phyloP scores from a whole-genome alignment of 805 yeast species.

The Helenozyma rhizophorensis region DNA sequence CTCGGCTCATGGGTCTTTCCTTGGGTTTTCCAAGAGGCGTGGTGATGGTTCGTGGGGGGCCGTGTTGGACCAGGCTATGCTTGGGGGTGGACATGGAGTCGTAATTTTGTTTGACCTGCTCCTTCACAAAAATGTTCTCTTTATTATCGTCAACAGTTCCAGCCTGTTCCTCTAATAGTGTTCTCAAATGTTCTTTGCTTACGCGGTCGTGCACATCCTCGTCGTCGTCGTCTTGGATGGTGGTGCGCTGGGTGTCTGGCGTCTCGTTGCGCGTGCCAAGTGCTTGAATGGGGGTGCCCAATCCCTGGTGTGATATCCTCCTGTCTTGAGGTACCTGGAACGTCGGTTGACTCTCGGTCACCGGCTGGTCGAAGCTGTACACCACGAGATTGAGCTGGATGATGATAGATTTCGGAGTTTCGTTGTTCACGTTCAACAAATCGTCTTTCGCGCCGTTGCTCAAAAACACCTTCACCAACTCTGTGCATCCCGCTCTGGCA shows the following conservation, averaged over 20 bases:
- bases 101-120: conserved; percentile 19
- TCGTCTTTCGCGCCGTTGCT: conserved; percentile 79
- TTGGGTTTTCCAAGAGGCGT: too few relatives aligned
- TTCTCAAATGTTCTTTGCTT: conserved; percentile 30
- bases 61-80: conserved; percentile 8
- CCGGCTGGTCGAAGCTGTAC: conserved; percentile 10
- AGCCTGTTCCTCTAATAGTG: conserved; percentile 20
- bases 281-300: conserved; percentile 15
- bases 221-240: conserved; percentile 41
- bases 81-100: conserved; percentile 31
- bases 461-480: conserved; percentile 73
- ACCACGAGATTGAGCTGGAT: conserved; percentile 34
- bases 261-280: conserved; percentile 24
- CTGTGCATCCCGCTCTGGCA: conserved; percentile 58
- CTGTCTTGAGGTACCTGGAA: not conserved
- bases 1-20: conserved; percentile 14
- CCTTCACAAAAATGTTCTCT: conserved; percentile 44
- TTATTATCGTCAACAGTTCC: conserved; percentile 38
- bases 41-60: too few relatives aligned
- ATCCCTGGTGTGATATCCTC: conserved; percentile 1
- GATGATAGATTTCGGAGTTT: conserved; percentile 42
- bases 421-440: conserved; percentile 36
- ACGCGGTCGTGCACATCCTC: conserved; percentile 28
- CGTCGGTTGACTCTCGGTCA: not conserved
- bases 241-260: conserved; percentile 44